These are phyloP conservation scores for Solanum bulbocastanum DNA, from an alignment of 257 asterid genomes.

Conservation along the genomic window DNA sequence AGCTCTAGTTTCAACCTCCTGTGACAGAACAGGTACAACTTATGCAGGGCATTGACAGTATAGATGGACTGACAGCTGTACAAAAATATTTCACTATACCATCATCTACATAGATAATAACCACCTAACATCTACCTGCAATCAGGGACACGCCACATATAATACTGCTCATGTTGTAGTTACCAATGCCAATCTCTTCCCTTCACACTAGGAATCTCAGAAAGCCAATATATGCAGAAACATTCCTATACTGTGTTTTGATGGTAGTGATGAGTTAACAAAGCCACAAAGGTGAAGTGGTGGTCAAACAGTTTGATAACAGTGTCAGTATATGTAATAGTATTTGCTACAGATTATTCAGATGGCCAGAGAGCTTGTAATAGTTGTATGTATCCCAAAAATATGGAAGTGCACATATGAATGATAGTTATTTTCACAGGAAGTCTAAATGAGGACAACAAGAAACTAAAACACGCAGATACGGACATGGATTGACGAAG, in stretches of 20 bases:
- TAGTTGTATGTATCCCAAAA: not conserved
- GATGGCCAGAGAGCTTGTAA: not conserved
- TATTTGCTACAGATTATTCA: not conserved
- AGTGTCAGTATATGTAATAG: not conserved
- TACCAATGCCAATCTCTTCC: not conserved
- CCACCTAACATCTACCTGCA: not conserved
- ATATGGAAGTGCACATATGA: not conserved
- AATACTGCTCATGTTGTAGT: not conserved
- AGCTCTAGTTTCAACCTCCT: not conserved
- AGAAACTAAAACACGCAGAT: not conserved
- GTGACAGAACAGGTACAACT: not conserved
- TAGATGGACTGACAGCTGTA: not conserved
- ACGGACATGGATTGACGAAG: not conserved
- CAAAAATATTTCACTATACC: not conserved
- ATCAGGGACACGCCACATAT: not conserved
- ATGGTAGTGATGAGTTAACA: not conserved
- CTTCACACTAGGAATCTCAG: not conserved
- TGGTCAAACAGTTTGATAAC: not conserved
- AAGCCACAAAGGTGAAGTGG: not conserved
- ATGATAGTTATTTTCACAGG: not conserved
- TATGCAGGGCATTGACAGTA: not conserved
- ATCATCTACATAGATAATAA: not conserved
- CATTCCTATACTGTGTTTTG: not conserved
- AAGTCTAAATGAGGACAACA: not conserved
- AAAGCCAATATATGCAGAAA: not conserved